These are phyloP conservation scores for Trichopus zeylanicus DNA, from an alignment of 116 monocot genomes.

Conservation along the genomic window DNA sequence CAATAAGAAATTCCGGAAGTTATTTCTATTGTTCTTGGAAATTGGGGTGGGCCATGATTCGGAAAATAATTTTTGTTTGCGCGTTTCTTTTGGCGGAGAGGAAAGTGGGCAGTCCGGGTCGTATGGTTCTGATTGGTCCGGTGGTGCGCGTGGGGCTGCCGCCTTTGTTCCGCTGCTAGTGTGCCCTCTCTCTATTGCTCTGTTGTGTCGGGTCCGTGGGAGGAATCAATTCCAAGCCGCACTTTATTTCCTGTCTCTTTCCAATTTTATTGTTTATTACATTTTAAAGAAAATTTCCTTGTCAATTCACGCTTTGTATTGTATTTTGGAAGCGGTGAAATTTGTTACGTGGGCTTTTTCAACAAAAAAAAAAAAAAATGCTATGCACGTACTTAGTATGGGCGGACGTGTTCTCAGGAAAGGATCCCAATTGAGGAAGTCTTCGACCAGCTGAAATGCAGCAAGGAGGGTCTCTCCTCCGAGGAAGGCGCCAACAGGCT, in stretches of 20 bases:
- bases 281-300: not conserved
- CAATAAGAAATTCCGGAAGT: no score
- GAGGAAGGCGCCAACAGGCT: conserved; percentile 66
- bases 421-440: conserved; percentile 85
- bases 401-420: conserved; percentile 39
- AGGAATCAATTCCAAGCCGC: not conserved
- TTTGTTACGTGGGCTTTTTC: no score
- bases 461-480: conserved; percentile 58
- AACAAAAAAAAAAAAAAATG: no score
- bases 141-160: not conserved
- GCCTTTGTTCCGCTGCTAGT: no score
- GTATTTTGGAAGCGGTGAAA: no score
- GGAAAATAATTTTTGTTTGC: no score
- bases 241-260: conserved; percentile 2
- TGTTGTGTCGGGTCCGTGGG: not conserved
- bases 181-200: no score
- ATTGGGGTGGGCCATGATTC: no score
- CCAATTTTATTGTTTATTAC: not conserved
- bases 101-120: no score
- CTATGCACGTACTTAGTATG: no score
- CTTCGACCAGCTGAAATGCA: conserved; percentile 92
- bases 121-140: not conserved
- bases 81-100: no score
- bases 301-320: not conserved
- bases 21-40: no score